phyloP scores from a whole-genome alignment of 257 asterid genomes.

The Solanum arcanum region DNA sequence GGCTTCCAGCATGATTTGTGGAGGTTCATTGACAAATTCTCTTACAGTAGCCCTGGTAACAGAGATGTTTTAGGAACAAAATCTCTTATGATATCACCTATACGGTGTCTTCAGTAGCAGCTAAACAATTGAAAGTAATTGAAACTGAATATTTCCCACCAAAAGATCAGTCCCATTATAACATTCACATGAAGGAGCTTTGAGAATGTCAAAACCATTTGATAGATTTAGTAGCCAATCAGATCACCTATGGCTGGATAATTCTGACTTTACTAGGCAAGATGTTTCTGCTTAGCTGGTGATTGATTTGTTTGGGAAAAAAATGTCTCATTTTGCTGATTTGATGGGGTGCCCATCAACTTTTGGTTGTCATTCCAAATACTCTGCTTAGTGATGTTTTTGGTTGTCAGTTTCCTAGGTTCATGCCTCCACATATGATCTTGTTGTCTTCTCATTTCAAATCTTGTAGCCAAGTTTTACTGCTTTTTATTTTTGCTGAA shows the following conservation, averaged over 20 bases:
- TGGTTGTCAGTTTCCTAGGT: neutral
- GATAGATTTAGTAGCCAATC: neutral
- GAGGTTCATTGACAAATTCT: neutral
- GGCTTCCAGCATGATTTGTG: neutral
- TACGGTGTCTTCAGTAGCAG: neutral
- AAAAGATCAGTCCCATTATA: neutral
- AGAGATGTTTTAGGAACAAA: neutral
- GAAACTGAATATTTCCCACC: neutral
- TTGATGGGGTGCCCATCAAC: neutral
- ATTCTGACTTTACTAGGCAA: neutral
- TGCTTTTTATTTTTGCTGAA: neutral
- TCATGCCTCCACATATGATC: neutral
- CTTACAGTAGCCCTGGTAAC: neutral
- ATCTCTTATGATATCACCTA: neutral
- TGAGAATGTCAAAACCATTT: neutral
- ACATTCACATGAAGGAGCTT: neutral
- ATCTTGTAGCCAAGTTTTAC: neutral
- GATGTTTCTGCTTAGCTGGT: neutral
- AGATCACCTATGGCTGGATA: neutral
- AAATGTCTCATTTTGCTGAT: neutral
- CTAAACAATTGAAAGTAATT: neutral
- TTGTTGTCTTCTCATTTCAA: neutral
- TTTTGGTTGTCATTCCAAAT: neutral
- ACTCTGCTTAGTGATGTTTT: neutral
- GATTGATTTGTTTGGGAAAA: neutral